Evolutionary conservation across 78 protist species (phyloP).

Genomic region (Dictyostelium brefeldianum): DNA sequence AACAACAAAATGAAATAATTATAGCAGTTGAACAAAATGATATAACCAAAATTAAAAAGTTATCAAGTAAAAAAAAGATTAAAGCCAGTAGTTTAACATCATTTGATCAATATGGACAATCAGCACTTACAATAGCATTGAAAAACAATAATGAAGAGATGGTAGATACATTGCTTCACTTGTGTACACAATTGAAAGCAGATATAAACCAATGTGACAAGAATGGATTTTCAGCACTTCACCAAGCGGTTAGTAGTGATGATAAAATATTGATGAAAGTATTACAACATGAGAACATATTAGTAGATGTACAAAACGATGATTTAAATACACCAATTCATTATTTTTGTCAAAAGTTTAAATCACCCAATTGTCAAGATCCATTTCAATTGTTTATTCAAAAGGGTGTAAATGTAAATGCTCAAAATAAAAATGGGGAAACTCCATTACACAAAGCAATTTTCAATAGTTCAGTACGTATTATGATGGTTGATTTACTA

Average conservation of each 20-base stretch:
- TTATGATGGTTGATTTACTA: constrained; percentile 64
- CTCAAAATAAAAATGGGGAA: constrained; percentile 80
- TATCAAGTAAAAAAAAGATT: constrained; percentile 29
- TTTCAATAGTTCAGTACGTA: constrained; percentile 77
- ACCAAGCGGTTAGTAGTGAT: constrained; percentile 68
- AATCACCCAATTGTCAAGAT: constrained; percentile 71
- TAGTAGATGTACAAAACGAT: constrained; percentile 77
- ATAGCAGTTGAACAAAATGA: constrained; percentile 47
- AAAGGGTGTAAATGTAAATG: constrained; percentile 81
- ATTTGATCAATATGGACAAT: constrained; percentile 44
- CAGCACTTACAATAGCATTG: constrained; percentile 58
- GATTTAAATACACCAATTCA: constrained; percentile 83
- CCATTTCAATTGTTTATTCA: constrained; percentile 71
- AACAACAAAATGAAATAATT: constrained; percentile 12
- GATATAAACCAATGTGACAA: constrained; percentile 79
- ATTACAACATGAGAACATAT: constrained; percentile 38
- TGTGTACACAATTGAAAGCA: constrained; percentile 21
- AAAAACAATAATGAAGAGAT: constrained; percentile 55
- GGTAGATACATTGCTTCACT: constrained; percentile 6
- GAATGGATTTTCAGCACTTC: constrained; percentile 80
- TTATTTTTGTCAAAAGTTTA: constrained; percentile 85
- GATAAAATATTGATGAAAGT: constrained; percentile 45
- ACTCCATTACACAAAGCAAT: constrained; percentile 88
- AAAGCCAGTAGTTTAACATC: not conserved
- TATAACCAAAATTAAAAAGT: constrained; percentile 13